Base-by-base conservation (phyloP, 2,329 filamentous ascomycete genomes). In the Colletotrichum siamense region DNA sequence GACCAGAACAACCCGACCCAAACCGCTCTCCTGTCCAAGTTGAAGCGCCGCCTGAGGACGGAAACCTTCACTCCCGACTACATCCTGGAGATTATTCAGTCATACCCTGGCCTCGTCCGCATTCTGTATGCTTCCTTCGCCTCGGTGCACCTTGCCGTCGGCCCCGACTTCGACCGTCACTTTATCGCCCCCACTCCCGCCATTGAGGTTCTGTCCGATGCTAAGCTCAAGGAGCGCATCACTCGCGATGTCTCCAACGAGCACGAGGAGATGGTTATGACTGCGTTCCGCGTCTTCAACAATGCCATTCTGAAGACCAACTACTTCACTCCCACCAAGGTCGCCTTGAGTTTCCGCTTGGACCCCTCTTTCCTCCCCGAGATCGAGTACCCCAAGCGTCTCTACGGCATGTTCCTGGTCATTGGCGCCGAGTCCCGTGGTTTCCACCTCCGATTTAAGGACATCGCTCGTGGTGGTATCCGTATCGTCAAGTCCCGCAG, bases 21-120 rank as follows among this genome's bases (percentile, higher is more conserved):
- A 59, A 76, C 73, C 5, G 77, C 77, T 18, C 76, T 78, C 32
- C 67, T 78, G 32, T 78, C 76, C 34, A 99, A 98, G 88, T 92
- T 99, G 82, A 99, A 99, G 92, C 96, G 96, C 81, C 94, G 97
- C 81, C 91, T 99, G 76, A 94, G 97, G 82, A 97, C 95, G 1
- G 97, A 99, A 87, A 99, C 97, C 0, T 99, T 99, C 85, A 99
- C 97, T 0, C 95, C 97, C 6, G 96, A 98, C 82, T 99, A 99
- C 88, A 99, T 99, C 80, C 92, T 96, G 32, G 96, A 99, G 87
- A 99, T 99, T 84, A 98, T 99, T 86, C 93, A 94, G 83, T 94
- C 94, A 67, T 97, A 99, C 84, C 96, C 97, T 1, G 92, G 93
- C 36, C 91, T 99, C 28, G 94, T 99, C 71, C 94, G 96, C 79